Conservation (phyloP, 208 protist genomes). For the Endotrypanum monterogeii region DNA sequence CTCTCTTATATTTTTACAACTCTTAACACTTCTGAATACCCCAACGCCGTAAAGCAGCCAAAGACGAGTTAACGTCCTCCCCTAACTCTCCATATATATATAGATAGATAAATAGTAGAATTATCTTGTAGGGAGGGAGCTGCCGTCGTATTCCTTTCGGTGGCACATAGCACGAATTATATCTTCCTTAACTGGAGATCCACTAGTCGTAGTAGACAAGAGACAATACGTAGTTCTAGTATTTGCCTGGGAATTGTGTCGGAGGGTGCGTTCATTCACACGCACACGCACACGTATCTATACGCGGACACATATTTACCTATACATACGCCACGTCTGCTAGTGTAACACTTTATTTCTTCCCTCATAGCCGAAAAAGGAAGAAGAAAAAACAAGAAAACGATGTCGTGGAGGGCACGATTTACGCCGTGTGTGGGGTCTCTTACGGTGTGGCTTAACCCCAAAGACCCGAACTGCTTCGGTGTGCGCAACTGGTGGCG, state of each 20-base stretch:
- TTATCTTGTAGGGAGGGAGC: too few species aligned
- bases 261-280: not conserved
- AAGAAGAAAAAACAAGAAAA: too few species aligned
- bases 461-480: conserved; percentile 92
- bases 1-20: not conserved
- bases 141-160: not conserved
- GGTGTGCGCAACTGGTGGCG: conserved; percentile 92
- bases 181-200: not conserved
- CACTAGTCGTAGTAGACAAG: not conserved
- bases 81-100: too few species aligned
- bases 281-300: not conserved
- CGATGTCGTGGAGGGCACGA: conserved; percentile 92
- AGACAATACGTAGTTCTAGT: not conserved
- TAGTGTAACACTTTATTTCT: not conserved
- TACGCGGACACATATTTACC: not conserved
- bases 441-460: conserved; percentile 91
- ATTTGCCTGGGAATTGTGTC: not conserved
- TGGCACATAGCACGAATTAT: not conserved
- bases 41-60: not conserved
- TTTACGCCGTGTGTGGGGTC: conserved; percentile 87
- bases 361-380: not conserved
- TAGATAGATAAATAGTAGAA: too few species aligned
- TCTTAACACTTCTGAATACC: not conserved
- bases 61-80: not conserved
- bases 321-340: not conserved